Percentiles rank a stretch among this genome's conserved stretches.
Evolutionary conservation across 1,139 yeast species (phyloP).

Genomic region (Pichia sp.): DNA sequence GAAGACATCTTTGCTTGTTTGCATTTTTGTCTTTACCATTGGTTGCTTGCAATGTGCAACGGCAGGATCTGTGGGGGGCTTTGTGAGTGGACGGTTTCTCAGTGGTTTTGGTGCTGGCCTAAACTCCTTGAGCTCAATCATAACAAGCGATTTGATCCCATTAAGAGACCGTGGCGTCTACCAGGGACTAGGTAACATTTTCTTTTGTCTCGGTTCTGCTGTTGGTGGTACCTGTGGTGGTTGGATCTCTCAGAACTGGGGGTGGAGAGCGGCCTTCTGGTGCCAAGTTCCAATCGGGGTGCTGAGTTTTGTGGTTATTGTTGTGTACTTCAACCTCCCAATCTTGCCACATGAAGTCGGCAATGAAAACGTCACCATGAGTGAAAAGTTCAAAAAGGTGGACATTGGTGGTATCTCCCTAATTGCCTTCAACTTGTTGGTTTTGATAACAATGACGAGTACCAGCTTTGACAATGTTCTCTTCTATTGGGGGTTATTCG

Average conservation of each 20-base stretch:
- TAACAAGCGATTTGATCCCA: slow-evolving; percentile 55
- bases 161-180: slow-evolving; percentile 53
- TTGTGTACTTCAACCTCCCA: slow-evolving; percentile 36
- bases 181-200: slow-evolving; percentile 61
- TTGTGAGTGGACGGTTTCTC: slow-evolving; percentile 59
- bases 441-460: slow-evolving; percentile 49
- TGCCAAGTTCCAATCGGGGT: slow-evolving; percentile 64
- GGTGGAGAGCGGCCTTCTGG: slow-evolving; percentile 73
- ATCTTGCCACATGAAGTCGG: slow-evolving; percentile 28
- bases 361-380: slow-evolving; percentile 30
- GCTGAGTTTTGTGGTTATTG: slow-evolving; percentile 41
- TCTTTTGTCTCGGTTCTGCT: slow-evolving; percentile 67
- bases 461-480: slow-evolving; percentile 54
- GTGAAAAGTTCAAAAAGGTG: slow-evolving; percentile 49
- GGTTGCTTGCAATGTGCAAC: slow-evolving; percentile 56
- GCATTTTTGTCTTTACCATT: slow-evolving; percentile 45
- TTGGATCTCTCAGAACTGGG: slow-evolving; percentile 59
- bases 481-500: slow-evolving; percentile 11
- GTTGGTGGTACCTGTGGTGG: slow-evolving; percentile 74
- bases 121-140: slow-evolving; percentile 50
- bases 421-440: slow-evolving; percentile 48
- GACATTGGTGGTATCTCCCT: slow-evolving; percentile 70
- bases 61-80: slow-evolving; percentile 35
- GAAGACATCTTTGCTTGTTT: slow-evolving; percentile 46
- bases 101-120: slow-evolving; percentile 66